Percentiles rank a stretch among this genome's conserved stretches.
Evolutionary conservation across 495 filamentous ascomycete species (phyloP).

Genomic region (Lasiosphaeriaceae sp.): DNA sequence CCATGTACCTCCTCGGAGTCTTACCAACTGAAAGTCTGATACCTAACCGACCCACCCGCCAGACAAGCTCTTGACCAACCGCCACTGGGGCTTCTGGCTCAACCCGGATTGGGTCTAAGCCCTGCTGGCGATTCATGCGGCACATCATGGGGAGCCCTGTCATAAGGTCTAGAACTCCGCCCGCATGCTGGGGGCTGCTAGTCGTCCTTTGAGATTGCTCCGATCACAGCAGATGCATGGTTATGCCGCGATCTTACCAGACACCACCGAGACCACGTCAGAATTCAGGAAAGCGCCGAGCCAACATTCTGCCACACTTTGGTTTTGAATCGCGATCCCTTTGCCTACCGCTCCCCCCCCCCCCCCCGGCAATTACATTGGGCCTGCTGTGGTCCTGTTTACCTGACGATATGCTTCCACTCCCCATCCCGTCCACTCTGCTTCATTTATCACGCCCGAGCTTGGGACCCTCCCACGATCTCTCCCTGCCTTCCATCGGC

Average conservation of each 20-base stretch:
- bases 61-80: too few species aligned
- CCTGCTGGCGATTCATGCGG: neutral
- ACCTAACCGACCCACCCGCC: too few species aligned
- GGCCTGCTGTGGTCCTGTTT: too few species aligned
- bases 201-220: slow-evolving; percentile 14
- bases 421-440: neutral
- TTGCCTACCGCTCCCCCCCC: neutral
- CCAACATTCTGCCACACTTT: too few species aligned
- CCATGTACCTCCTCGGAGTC: too few species aligned
- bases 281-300: neutral
- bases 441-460: slow-evolving; percentile 11
- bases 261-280: slow-evolving; percentile 8
- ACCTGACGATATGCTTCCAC: neutral
- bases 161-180: neutral
- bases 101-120: neutral
- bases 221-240: slow-evolving; percentile 13
- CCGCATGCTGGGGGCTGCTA: neutral
- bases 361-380: too few species aligned
- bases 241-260: slow-evolving; percentile 15
- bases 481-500: neutral
- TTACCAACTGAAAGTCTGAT: too few species aligned
- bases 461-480: neutral
- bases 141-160: neutral
- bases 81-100: neutral
- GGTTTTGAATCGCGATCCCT: too few species aligned